Evolutionary conservation across 1,284 basidiomycete genomes (phyloP), one percentile per base, ranked within the genome.

Genomic region (Cutaneotrichosporon curvatum): DNA sequence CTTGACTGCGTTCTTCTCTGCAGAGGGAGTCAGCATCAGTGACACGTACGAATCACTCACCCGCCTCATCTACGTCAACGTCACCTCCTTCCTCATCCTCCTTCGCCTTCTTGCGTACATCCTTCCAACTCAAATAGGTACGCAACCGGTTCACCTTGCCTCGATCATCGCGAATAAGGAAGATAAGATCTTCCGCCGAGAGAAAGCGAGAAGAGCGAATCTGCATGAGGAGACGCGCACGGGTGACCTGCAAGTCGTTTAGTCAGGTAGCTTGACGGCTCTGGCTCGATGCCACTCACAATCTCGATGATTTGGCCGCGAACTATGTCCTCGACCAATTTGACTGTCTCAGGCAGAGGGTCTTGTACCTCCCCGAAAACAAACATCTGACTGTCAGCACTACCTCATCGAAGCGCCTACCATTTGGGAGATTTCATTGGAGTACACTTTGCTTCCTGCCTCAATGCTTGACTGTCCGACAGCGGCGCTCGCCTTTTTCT

Each of bases 61-160:
- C 63, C 1, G 58, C 49, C 21, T 63, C 63, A 33, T 63, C 63
- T 4, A 86, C 83, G 60, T 89, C 87, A 2, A 85, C 84, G 15
- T 81, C 86, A 10, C 78, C 85, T 25, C 60, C 66, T 33, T 64
- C 67, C 37, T 72, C 67, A n/a, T 71, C 82, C 57, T 95, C 89
- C 63, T 95, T 95, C 7, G 90, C 90, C 57, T 90, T 87, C 64
- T 95, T 95, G 15, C 94, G 80, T 7, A 97, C 92, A 57, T 96
- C 94, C 65, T 95, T 96, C 92, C 94, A 98, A 0, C 86, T 87
- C n/a, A 98, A 78, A 64, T 96, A 97, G 10, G 89, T 95, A 21
- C 89, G 74, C 16, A 97, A 75, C 20, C 94, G 78, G 68, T 96
- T 95, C 50, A 97, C 88, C 70, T 96, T 95, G 18, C 85, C 87